These are phyloP conservation scores for Clarireedia monteithiana DNA, from an alignment of 2,329 filamentous ascomycete genomes.

Conservation along the genomic window DNA sequence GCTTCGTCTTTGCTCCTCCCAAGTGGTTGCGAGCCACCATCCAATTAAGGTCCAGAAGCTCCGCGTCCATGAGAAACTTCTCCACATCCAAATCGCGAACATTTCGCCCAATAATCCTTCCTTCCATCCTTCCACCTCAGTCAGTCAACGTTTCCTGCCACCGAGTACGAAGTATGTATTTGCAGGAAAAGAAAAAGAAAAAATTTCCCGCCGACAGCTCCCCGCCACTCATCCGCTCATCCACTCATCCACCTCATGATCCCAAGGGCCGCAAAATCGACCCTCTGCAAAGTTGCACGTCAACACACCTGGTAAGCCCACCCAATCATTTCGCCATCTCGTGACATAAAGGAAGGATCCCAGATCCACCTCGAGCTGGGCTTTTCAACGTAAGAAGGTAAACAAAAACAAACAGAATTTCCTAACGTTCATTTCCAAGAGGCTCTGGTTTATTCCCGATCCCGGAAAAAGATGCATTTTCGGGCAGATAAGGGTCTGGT, in stretches of 20 bases:
- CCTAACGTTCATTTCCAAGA: too few relatives aligned
- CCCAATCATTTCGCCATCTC: background rate
- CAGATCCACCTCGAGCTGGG: background rate
- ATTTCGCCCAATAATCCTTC: constrained; percentile 1
- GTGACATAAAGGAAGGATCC: background rate
- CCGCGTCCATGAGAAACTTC: background rate
- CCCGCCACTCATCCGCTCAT: background rate
- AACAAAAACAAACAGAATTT: background rate
- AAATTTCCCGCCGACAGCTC: background rate
- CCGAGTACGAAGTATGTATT: background rate
- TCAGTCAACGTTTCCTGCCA: background rate
- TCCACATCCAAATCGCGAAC: background rate
- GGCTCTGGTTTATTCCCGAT: background rate
- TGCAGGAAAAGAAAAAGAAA: background rate
- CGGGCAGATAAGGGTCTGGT: background rate
- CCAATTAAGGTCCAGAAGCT: background rate
- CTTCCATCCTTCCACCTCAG: background rate
- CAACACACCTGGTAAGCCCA: background rate
- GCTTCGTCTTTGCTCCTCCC: background rate
- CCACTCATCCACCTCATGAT: background rate
- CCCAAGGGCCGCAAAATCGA: background rate
- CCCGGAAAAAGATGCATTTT: background rate
- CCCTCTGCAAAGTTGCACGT: background rate
- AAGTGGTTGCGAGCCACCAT: background rate
- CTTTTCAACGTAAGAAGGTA: background rate